phyloP scores from a whole-genome alignment of 805 yeast genomes.

The Teunomyces funiuensis region DNA sequence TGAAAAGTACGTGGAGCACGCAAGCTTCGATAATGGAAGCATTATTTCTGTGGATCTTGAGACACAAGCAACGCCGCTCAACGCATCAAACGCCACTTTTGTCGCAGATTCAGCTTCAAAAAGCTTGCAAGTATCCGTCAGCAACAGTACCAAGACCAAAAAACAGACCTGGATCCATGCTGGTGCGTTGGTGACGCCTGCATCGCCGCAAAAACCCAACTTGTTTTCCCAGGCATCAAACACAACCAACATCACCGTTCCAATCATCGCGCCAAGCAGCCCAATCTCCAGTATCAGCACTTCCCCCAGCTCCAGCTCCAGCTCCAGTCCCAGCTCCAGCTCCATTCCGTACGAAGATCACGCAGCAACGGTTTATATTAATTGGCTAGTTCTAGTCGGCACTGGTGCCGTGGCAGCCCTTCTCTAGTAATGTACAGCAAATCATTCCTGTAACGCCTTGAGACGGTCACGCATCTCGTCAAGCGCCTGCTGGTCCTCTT shows the following conservation, averaged over 20 bases:
- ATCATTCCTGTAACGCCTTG: conserved; percentile 64
- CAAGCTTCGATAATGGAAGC: neutral
- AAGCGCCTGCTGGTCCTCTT: conserved; percentile 72
- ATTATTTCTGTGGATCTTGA: neutral
- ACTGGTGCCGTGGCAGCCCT: neutral
- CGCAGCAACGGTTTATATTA: neutral
- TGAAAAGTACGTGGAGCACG: neutral
- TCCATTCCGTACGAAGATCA: no score
- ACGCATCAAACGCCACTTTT: neutral
- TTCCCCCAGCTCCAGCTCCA: neutral
- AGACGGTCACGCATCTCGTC: conserved; percentile 88
- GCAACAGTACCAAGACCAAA: neutral
- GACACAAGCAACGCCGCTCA: neutral
- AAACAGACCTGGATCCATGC: neutral
- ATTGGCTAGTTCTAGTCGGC: neutral
- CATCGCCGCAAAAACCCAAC: neutral
- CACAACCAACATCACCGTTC: neutral
- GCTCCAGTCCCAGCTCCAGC: neutral
- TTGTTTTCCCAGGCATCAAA: neutral
- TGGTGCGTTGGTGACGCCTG: neutral
- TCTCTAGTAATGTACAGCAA: neutral
- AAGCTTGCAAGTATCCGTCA: neutral
- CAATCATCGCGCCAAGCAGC: no score
- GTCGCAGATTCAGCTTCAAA: neutral
- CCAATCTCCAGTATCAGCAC: neutral